phyloP scores from a whole-genome alignment of 495 filamentous ascomycete genomes.

The Lasiosphaeria miniovina region DNA sequence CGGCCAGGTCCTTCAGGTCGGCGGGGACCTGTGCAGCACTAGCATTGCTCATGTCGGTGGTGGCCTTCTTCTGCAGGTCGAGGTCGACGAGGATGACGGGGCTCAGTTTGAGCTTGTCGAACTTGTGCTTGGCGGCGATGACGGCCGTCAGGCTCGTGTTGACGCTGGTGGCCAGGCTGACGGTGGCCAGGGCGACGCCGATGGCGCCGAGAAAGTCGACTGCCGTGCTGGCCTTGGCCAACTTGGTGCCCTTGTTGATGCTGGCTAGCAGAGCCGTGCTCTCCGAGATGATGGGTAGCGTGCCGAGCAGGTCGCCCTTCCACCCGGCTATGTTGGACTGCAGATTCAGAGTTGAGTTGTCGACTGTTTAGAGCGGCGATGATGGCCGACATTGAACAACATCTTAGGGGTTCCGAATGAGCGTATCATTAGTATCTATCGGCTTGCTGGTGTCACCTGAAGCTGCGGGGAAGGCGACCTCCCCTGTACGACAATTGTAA shows the following conservation, averaged over 20 bases:
- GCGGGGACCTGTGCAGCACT: constrained; percentile 36
- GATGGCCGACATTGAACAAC: constrained; percentile 12
- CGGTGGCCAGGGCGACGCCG: constrained; percentile 24
- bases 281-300: constrained; percentile 28
- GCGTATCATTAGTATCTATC: no score
- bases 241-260: constrained; percentile 30
- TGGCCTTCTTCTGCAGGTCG: constrained; percentile 32
- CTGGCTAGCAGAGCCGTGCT: constrained; percentile 28
- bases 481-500: no score
- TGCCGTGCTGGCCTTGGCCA: constrained; percentile 22
- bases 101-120: constrained; percentile 30
- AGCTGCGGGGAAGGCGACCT: no score
- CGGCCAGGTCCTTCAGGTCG: constrained; percentile 22
- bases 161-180: constrained; percentile 23
- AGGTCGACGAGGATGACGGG: constrained; percentile 35
- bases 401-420: no score
- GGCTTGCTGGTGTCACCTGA: no score
- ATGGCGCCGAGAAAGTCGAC: constrained; percentile 21
- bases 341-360: constrained; percentile 27
- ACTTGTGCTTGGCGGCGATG: constrained; percentile 31
- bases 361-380: constrained; percentile 28
- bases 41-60: constrained; percentile 27
- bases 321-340: constrained; percentile 26
- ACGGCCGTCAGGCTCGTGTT: constrained; percentile 27
- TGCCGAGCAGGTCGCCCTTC: constrained; percentile 23